Evolutionary conservation across 2,329 filamentous ascomycete genomes (phyloP).

Genomic region (Monilinia polystroma): DNA sequence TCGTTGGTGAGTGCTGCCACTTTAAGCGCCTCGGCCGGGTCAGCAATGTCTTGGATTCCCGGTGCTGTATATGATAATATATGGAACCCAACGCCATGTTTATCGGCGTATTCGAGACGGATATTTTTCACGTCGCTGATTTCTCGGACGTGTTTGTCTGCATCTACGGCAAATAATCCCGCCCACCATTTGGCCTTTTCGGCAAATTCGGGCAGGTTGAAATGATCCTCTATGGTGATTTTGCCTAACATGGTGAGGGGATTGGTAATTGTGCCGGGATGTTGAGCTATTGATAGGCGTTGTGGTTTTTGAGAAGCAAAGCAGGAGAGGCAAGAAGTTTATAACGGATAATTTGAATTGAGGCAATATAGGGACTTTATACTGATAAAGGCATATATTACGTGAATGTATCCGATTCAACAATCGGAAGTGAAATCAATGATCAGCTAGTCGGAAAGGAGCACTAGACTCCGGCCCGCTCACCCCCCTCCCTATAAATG

Average conservation of each 20-base stretch:
- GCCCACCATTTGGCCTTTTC: conserved; percentile 56
- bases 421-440: background rate
- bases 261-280: background rate
- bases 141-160: conserved; percentile 57
- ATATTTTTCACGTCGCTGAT: conserved; percentile 49
- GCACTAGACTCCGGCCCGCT: conserved; percentile 1
- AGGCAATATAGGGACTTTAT: background rate
- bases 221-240: conserved; percentile 18
- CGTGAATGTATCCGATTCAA: background rate
- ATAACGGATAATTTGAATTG: background rate
- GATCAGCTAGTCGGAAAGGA: too few relatives aligned
- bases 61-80: conserved; percentile 51
- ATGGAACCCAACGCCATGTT: conserved; percentile 50
- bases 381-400: background rate
- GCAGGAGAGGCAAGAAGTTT: too few relatives aligned
- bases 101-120: conserved; percentile 47
- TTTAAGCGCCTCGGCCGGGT: conserved; percentile 45
- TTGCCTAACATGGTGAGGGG: conserved; percentile 5
- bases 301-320: background rate
- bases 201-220: conserved; percentile 42
- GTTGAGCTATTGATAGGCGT: background rate
- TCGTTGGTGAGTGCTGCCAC: conserved; percentile 44
- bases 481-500: background rate
- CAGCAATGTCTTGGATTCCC: conserved; percentile 49
- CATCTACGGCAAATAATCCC: conserved; percentile 56